Base-by-base conservation (phyloP, 2,329 filamentous ascomycete genomes). In the Fusarium cyanostomum region DNA sequence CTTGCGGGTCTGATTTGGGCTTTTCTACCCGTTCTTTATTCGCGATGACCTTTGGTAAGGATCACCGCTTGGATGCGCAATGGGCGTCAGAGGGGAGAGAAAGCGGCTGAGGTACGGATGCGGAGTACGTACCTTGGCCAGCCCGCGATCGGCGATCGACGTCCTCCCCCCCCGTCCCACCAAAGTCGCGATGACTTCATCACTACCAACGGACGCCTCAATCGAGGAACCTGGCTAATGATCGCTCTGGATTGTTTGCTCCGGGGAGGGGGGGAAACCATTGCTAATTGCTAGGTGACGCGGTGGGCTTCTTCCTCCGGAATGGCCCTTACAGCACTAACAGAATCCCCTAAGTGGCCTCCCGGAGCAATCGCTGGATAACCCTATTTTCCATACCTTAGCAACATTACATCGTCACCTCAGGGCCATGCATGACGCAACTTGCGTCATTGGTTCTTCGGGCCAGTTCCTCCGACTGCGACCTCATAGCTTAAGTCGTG, bases 171-270 rank as follows among this genome's bases (percentile, higher is more conserved):
- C n/a, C n/a, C n/a, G n/a, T n/a, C 48, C 52, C 52, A 38, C 58
- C 46, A 45, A 52, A 48, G 28, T 59, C 41, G 48, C n/a, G 54
- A 71, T 71, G 68, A 71, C 65, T 71, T 71, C 68, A 71, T 71
- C 45, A n/a, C 52, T 59, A 43, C 53, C 26, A 52, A 39, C 39
- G 37, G 34, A 21, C 21, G 34, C 38, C 35, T 45, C 43, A 56
- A 71, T 71, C 68, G 68, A 67, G 55, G 33, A 67, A 59, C 55
- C 38, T 30, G 30, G 43, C 50, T 51, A 53, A 35, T 24, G 64
- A 70, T 71, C 68, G 64, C 33, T 26, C 31, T 35, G 12, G 21
- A 8, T 26, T n/a, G 34, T 45, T 34, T 45, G 31, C 30, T 35
- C 27, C 34, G 27, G 31, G 18, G 15, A 34, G 39, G 27, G 18